A percentile compares a stretch with the other conserved stretches of the same genome.
Evolutionary conservation across 2,329 filamentous ascomycete genomes (phyloP).

Genomic region (Claviceps paspali): DNA sequence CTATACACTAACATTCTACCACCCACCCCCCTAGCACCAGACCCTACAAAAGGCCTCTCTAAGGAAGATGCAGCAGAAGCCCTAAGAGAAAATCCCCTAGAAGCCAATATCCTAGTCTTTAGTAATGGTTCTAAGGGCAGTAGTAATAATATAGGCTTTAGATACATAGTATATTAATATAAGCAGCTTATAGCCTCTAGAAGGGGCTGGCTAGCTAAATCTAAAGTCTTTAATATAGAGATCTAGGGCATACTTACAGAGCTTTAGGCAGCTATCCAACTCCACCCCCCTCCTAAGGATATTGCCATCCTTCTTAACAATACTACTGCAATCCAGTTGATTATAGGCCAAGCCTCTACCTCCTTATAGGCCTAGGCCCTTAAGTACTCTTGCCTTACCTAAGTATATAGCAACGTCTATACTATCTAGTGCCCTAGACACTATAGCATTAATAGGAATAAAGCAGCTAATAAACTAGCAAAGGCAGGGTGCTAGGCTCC

Average conservation of each 20-base stretch:
- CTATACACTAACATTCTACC: neutral
- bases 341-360: neutral
- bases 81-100: neutral
- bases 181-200: neutral
- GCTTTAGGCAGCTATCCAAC: neutral
- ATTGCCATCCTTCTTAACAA: neutral
- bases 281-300: neutral
- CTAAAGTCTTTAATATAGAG: neutral
- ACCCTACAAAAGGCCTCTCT: neutral
- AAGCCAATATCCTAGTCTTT: neutral
- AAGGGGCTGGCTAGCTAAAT: neutral
- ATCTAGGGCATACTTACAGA: neutral
- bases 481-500: neutral
- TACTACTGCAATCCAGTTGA: neutral
- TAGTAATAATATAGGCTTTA: neutral
- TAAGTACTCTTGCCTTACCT: neutral
- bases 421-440: neutral
- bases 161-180: neutral
- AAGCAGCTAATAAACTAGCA: neutral
- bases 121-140: neutral
- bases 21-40: too few species aligned
- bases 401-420: neutral
- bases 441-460: constrained; percentile 1
- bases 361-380: neutral
- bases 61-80: neutral